Conservation (phyloP, 176 grass and related monocot species). For the Cenchrus americanus region DNA sequence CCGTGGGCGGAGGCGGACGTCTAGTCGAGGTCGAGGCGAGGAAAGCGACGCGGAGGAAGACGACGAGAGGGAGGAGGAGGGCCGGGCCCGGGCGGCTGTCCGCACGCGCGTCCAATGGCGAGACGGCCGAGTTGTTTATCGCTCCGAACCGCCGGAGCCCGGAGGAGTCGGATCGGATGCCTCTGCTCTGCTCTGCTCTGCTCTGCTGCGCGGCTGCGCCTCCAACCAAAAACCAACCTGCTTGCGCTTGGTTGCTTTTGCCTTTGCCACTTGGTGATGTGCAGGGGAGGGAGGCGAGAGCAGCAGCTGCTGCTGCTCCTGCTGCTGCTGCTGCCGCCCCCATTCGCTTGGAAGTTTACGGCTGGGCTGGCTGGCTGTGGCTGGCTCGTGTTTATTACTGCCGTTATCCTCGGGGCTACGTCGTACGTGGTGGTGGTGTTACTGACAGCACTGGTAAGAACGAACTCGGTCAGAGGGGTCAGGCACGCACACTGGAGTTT, state of each 20-base stretch:
- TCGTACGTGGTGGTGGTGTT: not conserved
- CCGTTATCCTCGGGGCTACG: not conserved
- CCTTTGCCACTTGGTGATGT: not conserved
- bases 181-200: too few species aligned
- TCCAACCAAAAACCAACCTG: too few species aligned
- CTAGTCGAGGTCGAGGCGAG: constrained; percentile 35
- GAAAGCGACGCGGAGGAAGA: constrained; percentile 42
- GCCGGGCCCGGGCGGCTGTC: constrained; percentile 40
- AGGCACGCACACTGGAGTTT: not conserved
- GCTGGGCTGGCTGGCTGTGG: not conserved
- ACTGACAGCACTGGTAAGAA: constrained; percentile 44
- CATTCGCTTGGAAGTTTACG: not conserved
- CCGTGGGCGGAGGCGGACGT: not conserved
- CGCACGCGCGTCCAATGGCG: constrained; percentile 54
- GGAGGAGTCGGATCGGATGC: too few species aligned
- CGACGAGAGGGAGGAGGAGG: not conserved
- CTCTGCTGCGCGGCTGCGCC: too few species aligned
- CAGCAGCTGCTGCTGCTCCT: too few species aligned
- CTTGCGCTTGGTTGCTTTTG: not conserved
- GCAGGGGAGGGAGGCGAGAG: not conserved
- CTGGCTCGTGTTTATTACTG: constrained; percentile 35
- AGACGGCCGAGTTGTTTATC: constrained; percentile 52
- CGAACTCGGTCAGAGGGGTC: not conserved
- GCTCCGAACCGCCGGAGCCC: not conserved
- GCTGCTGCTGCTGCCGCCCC: too few species aligned